Percentiles rank a stretch among this genome's conserved stretches.
Evolutionary conservation across 805 yeast species (phyloP).

Genomic region (Kuraishia piskuri): DNA sequence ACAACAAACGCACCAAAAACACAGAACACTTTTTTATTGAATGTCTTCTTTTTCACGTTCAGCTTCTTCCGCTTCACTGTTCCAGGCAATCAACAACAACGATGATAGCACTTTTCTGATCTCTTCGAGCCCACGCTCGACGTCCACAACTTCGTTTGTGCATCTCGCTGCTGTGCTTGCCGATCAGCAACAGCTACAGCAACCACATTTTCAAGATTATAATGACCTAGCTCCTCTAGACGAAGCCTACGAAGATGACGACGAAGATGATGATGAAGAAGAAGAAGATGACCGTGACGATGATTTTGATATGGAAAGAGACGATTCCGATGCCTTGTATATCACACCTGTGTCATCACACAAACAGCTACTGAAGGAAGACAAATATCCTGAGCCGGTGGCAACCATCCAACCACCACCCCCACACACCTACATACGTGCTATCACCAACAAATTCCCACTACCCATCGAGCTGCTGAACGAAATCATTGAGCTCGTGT

Average conservation of each 20-base stretch:
- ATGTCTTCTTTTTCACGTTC: not conserved
- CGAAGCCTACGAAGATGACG: not conserved
- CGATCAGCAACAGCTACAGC: not conserved
- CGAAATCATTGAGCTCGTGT: constrained; percentile 21
- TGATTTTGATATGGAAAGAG: not conserved
- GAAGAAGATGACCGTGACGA: not conserved
- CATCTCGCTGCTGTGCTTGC: not conserved
- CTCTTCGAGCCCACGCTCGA: constrained; percentile 3
- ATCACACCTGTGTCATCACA: not conserved
- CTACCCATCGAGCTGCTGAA: constrained; percentile 24
- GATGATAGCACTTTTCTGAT: constrained; percentile 2
- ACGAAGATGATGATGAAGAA: not conserved
- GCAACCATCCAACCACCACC: not conserved
- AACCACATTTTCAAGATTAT: not conserved
- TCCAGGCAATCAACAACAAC: constrained; percentile 3
- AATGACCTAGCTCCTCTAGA: not conserved
- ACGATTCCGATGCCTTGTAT: not conserved
- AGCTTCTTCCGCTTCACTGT: not conserved
- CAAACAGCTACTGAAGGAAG: not conserved
- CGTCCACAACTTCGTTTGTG: constrained; percentile 4
- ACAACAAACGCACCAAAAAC: not conserved
- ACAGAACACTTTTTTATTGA: not conserved
- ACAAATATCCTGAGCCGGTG: not conserved
- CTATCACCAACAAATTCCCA: constrained; percentile 3
- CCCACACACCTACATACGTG: not conserved